Evolutionary conservation across 768 basidiomycete species (phyloP).

Genomic region (Dacryopinax primogenitus): DNA sequence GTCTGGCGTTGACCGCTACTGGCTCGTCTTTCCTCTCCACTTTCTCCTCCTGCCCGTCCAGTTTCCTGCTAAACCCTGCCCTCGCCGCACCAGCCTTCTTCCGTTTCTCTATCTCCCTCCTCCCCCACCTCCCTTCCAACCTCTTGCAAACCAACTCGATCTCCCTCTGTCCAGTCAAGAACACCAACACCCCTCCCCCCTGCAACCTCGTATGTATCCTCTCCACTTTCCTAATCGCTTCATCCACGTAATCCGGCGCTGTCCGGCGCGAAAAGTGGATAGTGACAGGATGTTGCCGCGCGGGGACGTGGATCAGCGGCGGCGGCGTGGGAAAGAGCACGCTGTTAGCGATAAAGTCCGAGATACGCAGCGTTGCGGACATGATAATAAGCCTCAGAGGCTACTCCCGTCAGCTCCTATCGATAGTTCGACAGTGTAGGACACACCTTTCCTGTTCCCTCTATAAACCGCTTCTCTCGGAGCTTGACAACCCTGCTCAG

Average conservation of each 20-base stretch:
- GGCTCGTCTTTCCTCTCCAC: neutral
- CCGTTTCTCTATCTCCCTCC: conserved; percentile 46
- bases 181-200: conserved; percentile 83
- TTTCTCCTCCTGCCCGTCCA: conserved; percentile 13
- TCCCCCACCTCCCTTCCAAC: conserved; percentile 64
- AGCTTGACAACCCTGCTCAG: conserved; percentile 86
- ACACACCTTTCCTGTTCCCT: conserved; percentile 47
- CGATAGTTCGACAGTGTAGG: neutral
- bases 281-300: conserved; percentile 90
- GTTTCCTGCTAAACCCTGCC: no score
- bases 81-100: conserved; percentile 22
- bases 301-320: conserved; percentile 80
- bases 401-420: conserved; percentile 31
- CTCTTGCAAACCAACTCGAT: conserved; percentile 73
- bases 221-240: conserved; percentile 76
- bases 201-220: conserved; percentile 91
- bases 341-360: conserved; percentile 80
- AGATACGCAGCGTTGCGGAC: conserved; percentile 92
- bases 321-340: conserved; percentile 70
- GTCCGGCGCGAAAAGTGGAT: conserved; percentile 87
- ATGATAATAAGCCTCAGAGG: conserved; percentile 91
- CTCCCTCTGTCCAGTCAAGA: conserved; percentile 93
- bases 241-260: conserved; percentile 70
- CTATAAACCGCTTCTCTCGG: conserved; percentile 79
- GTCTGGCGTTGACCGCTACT: neutral